Base-by-base conservation (phyloP, 371 early-diverging fungal genomes). In the Rhizopus arrhizus region DNA sequence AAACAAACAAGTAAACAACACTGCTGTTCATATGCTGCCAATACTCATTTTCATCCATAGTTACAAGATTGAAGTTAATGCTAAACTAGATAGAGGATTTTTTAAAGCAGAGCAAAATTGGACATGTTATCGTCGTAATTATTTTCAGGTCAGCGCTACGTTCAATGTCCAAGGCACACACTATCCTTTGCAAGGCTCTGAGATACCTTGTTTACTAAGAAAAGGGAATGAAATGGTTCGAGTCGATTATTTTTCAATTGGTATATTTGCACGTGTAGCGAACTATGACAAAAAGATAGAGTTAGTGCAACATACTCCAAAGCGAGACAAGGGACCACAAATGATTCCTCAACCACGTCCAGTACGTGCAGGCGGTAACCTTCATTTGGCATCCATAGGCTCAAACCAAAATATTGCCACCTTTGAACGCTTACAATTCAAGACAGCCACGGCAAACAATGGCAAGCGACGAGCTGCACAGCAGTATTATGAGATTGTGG, bases 381-480 rank as follows among this genome's bases (percentile, higher is more conserved):
- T 81, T 16, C 69, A 78, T 56, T 13, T 64, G 11, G 66, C 72
- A 15, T 56, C 72, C 4, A 65, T 72, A 9, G 72, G 72, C 6
- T 50, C 75, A 13, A 69, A 66, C 16, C 78, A 78, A 46, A 74
- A 69, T 43, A 70, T 87, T 3, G 84, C 80, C 5, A 85, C 87
- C 9, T 95, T 91, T 72, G 94, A 95, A 66, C 86, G 95, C 10
- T 70, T 95, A n/a, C 95, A 95, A 77, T 95, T 95, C 82, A 94
- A 93, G 71, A 86, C 89, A 0, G 92, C 95, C 22, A 95, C 95
- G 0, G 92, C 92, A 40, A 95, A 93, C 73, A 94, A 92, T 62
- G 91, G 91, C 47, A 89, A 89, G 63, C 83, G 92, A 48, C 76
- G 78, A 3, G 90, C 92, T 45, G 88, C 93, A 0, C 95, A 94